Evolutionary conservation across 306 rosid species (phyloP), one percentile per base, ranked within the genome.

Genomic region (Comarum palustre): DNA sequence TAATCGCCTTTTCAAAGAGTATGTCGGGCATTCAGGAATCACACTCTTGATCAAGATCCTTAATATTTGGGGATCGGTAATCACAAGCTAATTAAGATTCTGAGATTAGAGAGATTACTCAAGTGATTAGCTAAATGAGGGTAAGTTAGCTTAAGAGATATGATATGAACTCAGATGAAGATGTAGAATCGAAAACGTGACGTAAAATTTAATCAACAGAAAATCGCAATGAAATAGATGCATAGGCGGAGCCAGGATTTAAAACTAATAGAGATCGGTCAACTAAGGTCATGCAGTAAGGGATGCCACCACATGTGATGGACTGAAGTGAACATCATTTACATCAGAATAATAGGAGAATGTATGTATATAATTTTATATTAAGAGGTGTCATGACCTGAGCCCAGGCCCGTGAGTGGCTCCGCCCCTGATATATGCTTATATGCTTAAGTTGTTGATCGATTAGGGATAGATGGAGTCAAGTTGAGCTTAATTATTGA

Each of bases 1-100:
- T 54, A 6, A 71, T 32, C 55, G 68, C 75, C 59, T 84, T 78
- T 68, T 31, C 38, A 65, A 81, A 79, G 72, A 69, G 68, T 22
- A 68, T 69, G 79, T 84, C 66, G 82, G 76, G 66, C 68, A 65
- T 50, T 68, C 48, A 80, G 71, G 79, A 71, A 81, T 78, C 78
- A 41, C 76, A 59, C 16, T 12, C 14, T 27, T 14, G 1, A 2
- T 27, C 5, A 5, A 58, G 64, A 58, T 58, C 38, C 39, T 34
- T 32, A 34, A 31, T 52, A 69, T 46, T 22, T 13, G 41, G 31
- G 3, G 46, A 32, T 51, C 22, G 63, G 7, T 20, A 32, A 48
- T 48, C 73, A 69, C 61, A 20, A 19, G 46, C 61, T 48, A 12
- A 19, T 48, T 3, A 61, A 32, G 67, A 14, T 2, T 46, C 16